Evolutionary conservation across 2,329 filamentous ascomycete species (phyloP).

Genomic region (Aspergillus quadrilineatus): DNA sequence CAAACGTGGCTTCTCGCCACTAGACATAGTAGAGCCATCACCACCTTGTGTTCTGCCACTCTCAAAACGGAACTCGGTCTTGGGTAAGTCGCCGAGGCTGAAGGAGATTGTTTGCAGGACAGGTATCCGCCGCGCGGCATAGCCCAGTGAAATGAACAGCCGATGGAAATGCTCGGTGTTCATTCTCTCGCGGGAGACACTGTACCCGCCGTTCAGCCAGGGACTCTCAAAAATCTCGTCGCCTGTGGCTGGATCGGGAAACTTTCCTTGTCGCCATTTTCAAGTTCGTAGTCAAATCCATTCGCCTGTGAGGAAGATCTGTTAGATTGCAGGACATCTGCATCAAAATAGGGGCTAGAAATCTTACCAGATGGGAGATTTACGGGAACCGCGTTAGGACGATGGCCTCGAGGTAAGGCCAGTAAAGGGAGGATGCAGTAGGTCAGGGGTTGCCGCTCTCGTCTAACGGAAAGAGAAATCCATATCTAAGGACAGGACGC

Average conservation of each 20-base stretch:
- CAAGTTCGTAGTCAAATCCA: constrained; percentile 3
- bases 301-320: constrained; percentile 1
- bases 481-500: not conserved
- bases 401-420: constrained; percentile 4
- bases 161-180: constrained; percentile 9
- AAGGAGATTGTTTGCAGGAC: not conserved
- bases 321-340: not conserved
- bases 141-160: constrained; percentile 9
- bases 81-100: not conserved
- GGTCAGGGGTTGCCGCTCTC: not conserved
- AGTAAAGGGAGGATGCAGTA: not conserved
- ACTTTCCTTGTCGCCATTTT: not conserved
- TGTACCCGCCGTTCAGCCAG: not conserved
- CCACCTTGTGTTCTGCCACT: not conserved
- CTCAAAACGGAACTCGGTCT: not conserved
- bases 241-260: not conserved
- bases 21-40: not conserved
- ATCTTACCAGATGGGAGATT: constrained; percentile 5
- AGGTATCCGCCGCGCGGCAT: constrained; percentile 5
- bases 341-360: not conserved
- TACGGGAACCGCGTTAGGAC: not conserved
- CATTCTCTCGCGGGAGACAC: not conserved
- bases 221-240: not conserved
- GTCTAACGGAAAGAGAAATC: constrained; percentile 9
- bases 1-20: not conserved